These are phyloP conservation scores for Wickerhamomyces sydowiorum DNA, from an alignment of 805 yeast genomes.

Conservation along the genomic window DNA sequence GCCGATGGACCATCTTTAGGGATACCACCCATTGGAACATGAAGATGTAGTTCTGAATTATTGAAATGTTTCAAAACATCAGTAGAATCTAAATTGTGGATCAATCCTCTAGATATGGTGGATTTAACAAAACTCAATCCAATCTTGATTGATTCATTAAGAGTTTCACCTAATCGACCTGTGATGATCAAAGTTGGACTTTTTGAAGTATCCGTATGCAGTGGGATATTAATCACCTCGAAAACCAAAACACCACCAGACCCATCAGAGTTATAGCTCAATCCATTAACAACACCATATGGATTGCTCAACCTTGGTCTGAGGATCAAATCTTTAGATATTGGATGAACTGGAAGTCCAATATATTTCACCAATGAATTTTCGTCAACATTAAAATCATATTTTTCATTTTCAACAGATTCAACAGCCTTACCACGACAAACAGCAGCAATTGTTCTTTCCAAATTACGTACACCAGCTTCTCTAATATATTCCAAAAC, in stretches of 20 bases:
- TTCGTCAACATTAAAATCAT: conserved; percentile 31
- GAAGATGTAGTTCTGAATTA: conserved; percentile 57
- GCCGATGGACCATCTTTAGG: conserved; percentile 52
- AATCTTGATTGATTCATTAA: conserved; percentile 76
- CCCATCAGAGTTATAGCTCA: conserved; percentile 84
- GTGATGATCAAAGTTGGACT: conserved; percentile 53
- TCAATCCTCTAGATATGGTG: conserved; percentile 34
- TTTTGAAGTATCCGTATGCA: conserved; percentile 26
- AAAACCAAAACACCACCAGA: conserved; percentile 76
- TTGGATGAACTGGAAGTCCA: conserved; percentile 54
- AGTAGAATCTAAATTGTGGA: conserved; percentile 23
- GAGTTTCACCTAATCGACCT: conserved; percentile 77
- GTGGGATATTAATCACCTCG: conserved; percentile 67
- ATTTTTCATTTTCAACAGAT: conserved; percentile 24
- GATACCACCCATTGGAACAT: conserved; percentile 65
- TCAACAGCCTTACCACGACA: conserved; percentile 84
- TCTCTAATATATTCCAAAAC: conserved; percentile 74
- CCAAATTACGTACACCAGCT: conserved; percentile 80
- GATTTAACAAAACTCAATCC: conserved; percentile 69
- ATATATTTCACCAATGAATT: conserved; percentile 62
- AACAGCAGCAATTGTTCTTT: conserved; percentile 65
- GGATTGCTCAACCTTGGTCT: conserved; percentile 42
- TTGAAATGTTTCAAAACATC: conserved; percentile 39
- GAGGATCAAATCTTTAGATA: conserved; percentile 36
- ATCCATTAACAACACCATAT: conserved; percentile 79